Base-by-base conservation (phyloP, 306 rosid species). In the Trichosanthes truncata region DNA sequence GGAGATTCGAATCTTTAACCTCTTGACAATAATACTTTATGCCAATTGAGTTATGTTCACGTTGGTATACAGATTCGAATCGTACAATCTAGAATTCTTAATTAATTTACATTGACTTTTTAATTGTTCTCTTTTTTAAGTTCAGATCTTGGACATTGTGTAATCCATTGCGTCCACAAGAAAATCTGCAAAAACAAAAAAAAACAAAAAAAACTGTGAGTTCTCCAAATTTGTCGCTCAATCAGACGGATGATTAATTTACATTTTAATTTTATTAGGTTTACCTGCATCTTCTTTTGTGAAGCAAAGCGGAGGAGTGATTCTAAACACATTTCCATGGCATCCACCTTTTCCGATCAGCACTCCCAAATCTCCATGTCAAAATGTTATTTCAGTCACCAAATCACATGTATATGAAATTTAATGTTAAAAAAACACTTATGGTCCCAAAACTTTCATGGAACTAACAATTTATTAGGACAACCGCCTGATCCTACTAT, bases 241-340 rank as follows among this genome's bases (percentile, higher is more conserved):
- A 31, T 65, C 25, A 21, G 33, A 9, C 9, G 45, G 9, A 9
- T 46, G 9, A 46, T 13, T 10, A 43, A 66, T 35, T 5, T 61
- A 75, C 6, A 51, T 14, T 57, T 36, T 45, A 45, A 45, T 45
- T 45, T 9, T 12, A 45, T 45, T 45, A 45, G 49, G 52, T 29
- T 59, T 55, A 93, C 98, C 98, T 79, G 98, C 97, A 83, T 92
- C 98, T 80, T 92, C 89, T 86, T 87, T 92, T 21, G 87, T 89
- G 90, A 95, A 87, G 81, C 98, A 95, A 57, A 95, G 80, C 5
- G 98, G 97, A 78, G 98, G 98, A 53, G 98, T 95, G 65, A 95
- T 90, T 89, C 98, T 86, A 82, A 95, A 92, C 23, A 92, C 97
- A 85, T 95, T 95, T 67, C 96, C 97, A 78, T 85, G 86, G 80